A percentile compares a stretch with the other conserved stretches of the same genome.
These are phyloP conservation scores for Geranium brycei DNA, from an alignment of 345 rosid genomes.

Conservation along the genomic window DNA sequence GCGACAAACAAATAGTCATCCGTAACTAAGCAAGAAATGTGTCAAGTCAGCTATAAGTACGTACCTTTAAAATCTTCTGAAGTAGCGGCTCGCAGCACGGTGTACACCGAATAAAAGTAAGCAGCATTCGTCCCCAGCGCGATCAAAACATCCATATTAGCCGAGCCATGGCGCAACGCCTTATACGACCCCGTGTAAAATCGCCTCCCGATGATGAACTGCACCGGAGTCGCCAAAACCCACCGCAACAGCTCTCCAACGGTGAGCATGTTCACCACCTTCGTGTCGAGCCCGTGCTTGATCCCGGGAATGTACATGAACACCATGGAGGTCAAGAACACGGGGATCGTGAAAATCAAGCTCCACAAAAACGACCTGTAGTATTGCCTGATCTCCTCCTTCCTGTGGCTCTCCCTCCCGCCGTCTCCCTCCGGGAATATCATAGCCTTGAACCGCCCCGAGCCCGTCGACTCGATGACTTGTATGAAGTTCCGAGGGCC, in stretches of 20 bases:
- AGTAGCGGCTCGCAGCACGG: conserved; percentile 63
- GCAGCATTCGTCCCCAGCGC: conserved; percentile 88
- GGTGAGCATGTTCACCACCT: conserved; percentile 65
- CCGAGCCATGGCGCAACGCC: conserved; percentile 69
- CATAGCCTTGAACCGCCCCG: conserved; percentile 49
- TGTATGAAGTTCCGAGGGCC: conserved; percentile 67
- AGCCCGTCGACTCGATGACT: conserved; percentile 73
- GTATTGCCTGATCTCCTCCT: conserved; percentile 55
- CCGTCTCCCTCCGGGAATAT: conserved; percentile 54
- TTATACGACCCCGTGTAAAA: conserved; percentile 70
- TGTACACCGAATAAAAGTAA: conserved; percentile 74
- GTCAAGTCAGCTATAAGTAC: too few relatives aligned
- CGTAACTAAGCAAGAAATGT: too few relatives aligned
- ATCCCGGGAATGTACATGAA: conserved; percentile 70
- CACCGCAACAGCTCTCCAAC: conserved; percentile 59
- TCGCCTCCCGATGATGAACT: conserved; percentile 70
- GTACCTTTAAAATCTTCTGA: conserved; percentile 44
- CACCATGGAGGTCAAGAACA: conserved; percentile 70
- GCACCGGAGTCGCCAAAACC: conserved; percentile 68
- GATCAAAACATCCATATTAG: conserved; percentile 93
- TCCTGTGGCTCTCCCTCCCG: conserved; percentile 45
- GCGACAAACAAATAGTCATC: too few relatives aligned
- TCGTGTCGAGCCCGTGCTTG: conserved; percentile 40
- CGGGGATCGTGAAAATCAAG: conserved; percentile 71
- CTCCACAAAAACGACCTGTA: conserved; percentile 65